phyloP scores from a whole-genome alignment of 331 rosid species.

The Acacia pycnantha region DNA sequence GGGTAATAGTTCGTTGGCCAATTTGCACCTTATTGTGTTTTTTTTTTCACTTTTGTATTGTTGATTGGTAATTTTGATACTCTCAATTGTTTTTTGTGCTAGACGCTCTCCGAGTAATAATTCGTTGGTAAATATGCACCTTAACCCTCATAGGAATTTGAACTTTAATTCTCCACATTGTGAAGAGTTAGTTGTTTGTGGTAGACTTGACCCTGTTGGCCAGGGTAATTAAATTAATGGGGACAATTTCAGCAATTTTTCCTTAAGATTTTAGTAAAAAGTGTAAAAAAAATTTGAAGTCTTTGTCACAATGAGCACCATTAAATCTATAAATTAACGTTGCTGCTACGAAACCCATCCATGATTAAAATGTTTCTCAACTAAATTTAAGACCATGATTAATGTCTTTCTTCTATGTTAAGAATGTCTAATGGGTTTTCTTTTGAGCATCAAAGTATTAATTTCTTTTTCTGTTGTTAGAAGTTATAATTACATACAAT shows the following conservation, averaged over 20 bases:
- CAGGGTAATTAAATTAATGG: too few species aligned
- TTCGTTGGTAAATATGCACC: too few species aligned
- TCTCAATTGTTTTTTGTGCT: too few species aligned
- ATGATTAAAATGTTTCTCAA: background rate
- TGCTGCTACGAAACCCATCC: background rate
- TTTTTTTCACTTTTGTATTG: too few species aligned
- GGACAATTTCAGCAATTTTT: background rate
- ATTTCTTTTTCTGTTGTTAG: background rate
- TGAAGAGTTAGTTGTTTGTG: accelerated
- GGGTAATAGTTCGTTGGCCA: too few species aligned
- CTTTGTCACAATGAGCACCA: background rate
- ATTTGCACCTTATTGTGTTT: too few species aligned
- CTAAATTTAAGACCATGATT: constrained; percentile 5
- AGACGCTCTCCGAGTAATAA: too few species aligned
- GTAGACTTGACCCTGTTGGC: accelerated
- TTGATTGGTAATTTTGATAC: too few species aligned
- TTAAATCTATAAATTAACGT: background rate
- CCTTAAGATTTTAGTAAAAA: background rate
- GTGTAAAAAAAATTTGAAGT: background rate
- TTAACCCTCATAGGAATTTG: too few species aligned
- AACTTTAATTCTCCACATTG: too few species aligned
- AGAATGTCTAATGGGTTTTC: constrained; percentile 4
- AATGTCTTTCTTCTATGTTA: background rate
- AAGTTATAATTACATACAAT: background rate
- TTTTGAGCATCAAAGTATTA: background rate